A percentile compares a stretch with the other conserved stretches of the same genome.
These are phyloP conservation scores for Backusella macrospora DNA, from an alignment of 192 early-diverging fungal species.

Conservation along the genomic window DNA sequence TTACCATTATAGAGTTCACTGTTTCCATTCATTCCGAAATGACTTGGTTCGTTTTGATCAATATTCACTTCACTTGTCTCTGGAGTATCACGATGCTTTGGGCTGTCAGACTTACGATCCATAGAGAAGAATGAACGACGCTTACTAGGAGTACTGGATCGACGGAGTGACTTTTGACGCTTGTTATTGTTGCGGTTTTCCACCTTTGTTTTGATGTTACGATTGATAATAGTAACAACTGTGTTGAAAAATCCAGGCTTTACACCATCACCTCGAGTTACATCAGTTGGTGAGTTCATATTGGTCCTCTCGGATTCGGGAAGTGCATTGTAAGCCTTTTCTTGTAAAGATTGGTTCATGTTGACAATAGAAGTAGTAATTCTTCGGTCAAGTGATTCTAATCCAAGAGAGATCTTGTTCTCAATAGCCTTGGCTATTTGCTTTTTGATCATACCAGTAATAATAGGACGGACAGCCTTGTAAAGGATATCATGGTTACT, in stretches of 20 bases:
- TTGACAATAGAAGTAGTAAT: conserved; percentile 15
- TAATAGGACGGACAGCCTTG: conserved; percentile 37
- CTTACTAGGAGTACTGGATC: neutral
- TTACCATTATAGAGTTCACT: neutral
- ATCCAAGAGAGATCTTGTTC: conserved; percentile 32
- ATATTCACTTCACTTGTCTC: neutral
- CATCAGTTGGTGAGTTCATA: neutral
- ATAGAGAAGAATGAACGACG: neutral
- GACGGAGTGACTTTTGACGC: neutral
- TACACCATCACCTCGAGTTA: neutral
- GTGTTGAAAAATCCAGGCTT: conserved; percentile 24
- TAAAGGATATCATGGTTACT: conserved; percentile 28
- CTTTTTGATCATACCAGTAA: conserved; percentile 41
- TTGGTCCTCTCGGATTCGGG: neutral
- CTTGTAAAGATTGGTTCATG: neutral
- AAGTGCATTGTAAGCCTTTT: neutral
- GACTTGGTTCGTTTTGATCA: neutral
- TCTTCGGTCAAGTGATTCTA: conserved; percentile 34
- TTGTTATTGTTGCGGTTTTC: conserved; percentile 6
- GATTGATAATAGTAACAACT: conserved; percentile 17
- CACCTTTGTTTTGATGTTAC: conserved; percentile 14
- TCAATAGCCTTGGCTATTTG: conserved; percentile 42
- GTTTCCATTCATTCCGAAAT: neutral
- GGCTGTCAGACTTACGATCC: neutral
- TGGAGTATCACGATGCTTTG: neutral